A percentile compares a stretch with the other conserved stretches of the same genome.
These are phyloP conservation scores for Aspergillus wentii DNA, from an alignment of 495 filamentous ascomycete species.

Conservation along the genomic window DNA sequence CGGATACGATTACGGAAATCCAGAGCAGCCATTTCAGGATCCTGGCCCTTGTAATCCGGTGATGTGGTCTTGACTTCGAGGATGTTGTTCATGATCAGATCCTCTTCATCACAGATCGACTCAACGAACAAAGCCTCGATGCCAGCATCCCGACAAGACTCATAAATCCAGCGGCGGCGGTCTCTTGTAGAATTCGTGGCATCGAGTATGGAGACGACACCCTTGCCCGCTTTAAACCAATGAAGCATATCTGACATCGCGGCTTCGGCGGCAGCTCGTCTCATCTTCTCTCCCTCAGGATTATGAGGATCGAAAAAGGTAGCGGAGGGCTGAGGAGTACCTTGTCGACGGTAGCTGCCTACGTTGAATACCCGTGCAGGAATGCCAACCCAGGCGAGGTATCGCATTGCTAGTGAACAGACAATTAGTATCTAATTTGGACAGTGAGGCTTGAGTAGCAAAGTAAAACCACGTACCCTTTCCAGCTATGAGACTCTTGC, in stretches of 20 bases:
- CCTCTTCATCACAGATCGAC: conserved; percentile 90
- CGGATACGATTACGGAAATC: conserved; percentile 93
- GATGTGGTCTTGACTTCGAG: conserved; percentile 95
- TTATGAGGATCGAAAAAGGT: conserved; percentile 92
- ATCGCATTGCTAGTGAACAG: conserved; percentile 78
- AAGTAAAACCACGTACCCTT: conserved; percentile 71
- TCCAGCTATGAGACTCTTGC: conserved; percentile 94
- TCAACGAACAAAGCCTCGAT: conserved; percentile 94
- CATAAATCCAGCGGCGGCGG: conserved; percentile 86
- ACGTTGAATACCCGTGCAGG: conserved; percentile 94
- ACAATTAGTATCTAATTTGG: conserved; percentile 2
- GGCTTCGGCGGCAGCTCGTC: conserved; percentile 80
- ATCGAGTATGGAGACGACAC: conserved; percentile 86
- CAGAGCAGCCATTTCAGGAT: conserved; percentile 80
- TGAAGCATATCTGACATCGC: conserved; percentile 86
- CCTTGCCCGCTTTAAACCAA: conserved; percentile 72
- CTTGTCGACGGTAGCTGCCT: conserved; percentile 82
- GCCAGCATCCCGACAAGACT: conserved; percentile 62
- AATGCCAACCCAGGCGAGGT: conserved; percentile 93
- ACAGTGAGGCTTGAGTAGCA: too few relatives aligned
- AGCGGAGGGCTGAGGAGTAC: conserved; percentile 79
- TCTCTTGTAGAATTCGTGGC: conserved; percentile 91
- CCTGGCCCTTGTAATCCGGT: conserved; percentile 90
- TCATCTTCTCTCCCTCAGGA: conserved; percentile 81
- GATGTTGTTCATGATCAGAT: conserved; percentile 94